Percentiles rank a stretch among this genome's conserved stretches.
Evolutionary conservation across 345 rosid genomes (phyloP).

Genomic region (Lepidium didymum): DNA sequence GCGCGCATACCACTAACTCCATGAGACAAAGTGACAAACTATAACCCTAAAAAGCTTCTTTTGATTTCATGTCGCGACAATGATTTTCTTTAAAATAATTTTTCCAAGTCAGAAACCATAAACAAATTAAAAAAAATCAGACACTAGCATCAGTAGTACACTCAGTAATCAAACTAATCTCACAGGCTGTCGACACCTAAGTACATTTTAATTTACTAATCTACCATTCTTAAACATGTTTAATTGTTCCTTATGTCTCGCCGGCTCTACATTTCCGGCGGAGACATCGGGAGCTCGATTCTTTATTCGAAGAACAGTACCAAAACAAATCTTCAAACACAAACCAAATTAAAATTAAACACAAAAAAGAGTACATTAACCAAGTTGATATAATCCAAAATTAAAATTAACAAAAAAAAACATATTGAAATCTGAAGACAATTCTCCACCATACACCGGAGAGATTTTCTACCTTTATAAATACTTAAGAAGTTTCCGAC

Average conservation of each 20-base stretch:
- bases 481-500: conserved; percentile 42
- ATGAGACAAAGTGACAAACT: conserved; percentile 16
- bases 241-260: not conserved
- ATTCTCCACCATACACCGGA: not conserved
- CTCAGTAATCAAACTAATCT: not conserved
- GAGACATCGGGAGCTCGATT: not conserved
- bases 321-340: not conserved
- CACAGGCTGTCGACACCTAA: conserved; percentile 18
- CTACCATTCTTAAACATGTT: not conserved
- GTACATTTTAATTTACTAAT: conserved; percentile 6
- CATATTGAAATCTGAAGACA: conserved; percentile 7
- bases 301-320: not conserved
- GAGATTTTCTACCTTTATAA: not conserved
- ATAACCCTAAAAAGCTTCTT: not conserved
- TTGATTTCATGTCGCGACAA: conserved; percentile 12
- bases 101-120: not conserved
- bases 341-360: conserved; percentile 1
- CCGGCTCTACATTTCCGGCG: not conserved
- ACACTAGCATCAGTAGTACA: not conserved
- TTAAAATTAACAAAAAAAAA: conserved; percentile 2
- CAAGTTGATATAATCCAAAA: not conserved
- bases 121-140: not conserved
- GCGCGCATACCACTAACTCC: not conserved
- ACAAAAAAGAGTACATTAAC: conserved; percentile 15
- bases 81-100: not conserved